Evolutionary conservation across 257 asterid species (phyloP).

Genomic region (Solanum paucissectum): DNA sequence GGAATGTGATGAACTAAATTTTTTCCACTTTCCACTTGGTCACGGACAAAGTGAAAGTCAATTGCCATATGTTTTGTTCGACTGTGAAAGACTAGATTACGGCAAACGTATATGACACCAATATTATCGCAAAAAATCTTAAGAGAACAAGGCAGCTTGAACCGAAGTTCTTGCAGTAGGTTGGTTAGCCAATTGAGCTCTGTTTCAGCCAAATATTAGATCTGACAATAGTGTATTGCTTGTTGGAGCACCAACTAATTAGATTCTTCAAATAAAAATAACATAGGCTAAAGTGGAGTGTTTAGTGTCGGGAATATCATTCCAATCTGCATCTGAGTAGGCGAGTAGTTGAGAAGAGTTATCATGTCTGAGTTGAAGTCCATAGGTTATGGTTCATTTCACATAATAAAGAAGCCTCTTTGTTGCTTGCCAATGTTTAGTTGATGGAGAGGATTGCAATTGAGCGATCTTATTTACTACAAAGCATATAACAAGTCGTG

Average conservation of each 20-base stretch:
- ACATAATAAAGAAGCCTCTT: background rate
- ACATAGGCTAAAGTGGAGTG: background rate
- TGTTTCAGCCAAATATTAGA: background rate
- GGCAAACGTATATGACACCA: background rate
- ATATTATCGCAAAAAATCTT: no score
- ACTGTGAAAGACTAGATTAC: background rate
- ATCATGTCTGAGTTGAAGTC: no score
- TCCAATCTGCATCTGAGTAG: no score
- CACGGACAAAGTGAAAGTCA: no score
- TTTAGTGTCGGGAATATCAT: background rate
- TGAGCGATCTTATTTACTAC: background rate
- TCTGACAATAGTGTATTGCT: background rate
- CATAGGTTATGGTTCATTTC: background rate
- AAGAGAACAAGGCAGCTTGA: background rate
- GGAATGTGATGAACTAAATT: no score
- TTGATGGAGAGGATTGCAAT: background rate
- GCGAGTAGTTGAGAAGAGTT: no score
- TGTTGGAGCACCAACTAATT: background rate
- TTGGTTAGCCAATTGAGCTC: background rate
- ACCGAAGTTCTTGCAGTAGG: background rate
- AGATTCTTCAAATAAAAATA: background rate
- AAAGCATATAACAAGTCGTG: background rate
- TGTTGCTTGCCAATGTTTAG: background rate
- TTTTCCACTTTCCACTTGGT: no score
- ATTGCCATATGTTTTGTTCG: background rate